Base-by-base conservation (phyloP, 208 protist species). In the Wallacemonas collosoma region DNA sequence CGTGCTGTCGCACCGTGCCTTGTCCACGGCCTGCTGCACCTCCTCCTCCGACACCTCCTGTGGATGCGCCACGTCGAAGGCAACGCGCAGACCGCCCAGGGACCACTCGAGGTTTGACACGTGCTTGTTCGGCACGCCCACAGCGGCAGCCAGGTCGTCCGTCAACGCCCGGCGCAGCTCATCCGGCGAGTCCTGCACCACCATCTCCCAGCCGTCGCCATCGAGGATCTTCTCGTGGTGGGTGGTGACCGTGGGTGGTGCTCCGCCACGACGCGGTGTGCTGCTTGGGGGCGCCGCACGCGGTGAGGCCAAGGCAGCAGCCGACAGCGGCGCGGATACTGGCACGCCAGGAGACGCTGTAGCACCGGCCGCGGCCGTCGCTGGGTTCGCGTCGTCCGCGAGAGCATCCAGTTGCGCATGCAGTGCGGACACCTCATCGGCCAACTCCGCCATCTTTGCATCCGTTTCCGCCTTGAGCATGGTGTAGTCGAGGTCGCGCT, bases 161-260 rank as follows among this genome's bases (percentile, higher is more conserved):
- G 15, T 15, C 48, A 84, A n/a, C 1, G 76, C 79, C 3, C 44
- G 61, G n/a, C 53, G 73, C 60, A 88, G 73, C 63, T 82, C 83
- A 53, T 72, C 61, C 7, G 79, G 55, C 2, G 74, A 76, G 66
- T 77, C 70, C 47, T 77, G 57, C 36, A 85, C 48, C 2, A 82
- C 83, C 62, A 79, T 75, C 38, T 39, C 73, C 83, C 83, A 88
- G 17, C 78, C 79, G 35, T 75, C 71, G 54, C 77, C 76, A 2
- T 63, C 62, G 26, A 81, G 66, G 43, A 54, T 41, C 39, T 74
- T 54, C 7, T 51, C 70, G 76, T 81, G 75, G 53, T 65, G 53
- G 14, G 73, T 66, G 48, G 68, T 70, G 55, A 63, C 48, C 43
- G 62, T 41, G 40, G 53, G 14, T 7, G 53, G 53, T 15, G 53